A percentile compares a stretch with the other conserved stretches of the same genome.
phyloP scores from a whole-genome alignment of 345 rosid species.

The Camelina sativa region DNA sequence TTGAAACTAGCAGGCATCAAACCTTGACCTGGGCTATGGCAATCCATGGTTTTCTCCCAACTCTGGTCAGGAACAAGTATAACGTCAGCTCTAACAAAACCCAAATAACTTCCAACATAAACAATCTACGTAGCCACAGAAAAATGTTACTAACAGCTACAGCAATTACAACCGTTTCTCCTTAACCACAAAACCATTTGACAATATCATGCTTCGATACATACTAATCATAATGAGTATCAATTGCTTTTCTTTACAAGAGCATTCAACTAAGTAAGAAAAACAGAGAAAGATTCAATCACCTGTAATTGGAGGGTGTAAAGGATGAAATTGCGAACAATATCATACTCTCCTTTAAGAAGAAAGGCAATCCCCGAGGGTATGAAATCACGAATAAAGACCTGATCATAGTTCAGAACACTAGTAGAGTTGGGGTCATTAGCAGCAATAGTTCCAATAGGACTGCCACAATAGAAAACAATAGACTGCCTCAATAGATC shows the following conservation, averaged over 20 bases:
- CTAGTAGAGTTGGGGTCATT: conserved; percentile 72
- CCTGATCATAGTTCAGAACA: conserved; percentile 85
- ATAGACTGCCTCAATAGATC: conserved; percentile 66
- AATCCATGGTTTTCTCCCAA: conserved; percentile 99
- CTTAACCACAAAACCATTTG: conserved; percentile 1
- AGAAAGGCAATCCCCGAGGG: conserved; percentile 96
- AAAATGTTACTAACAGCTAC: neutral
- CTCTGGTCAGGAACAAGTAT: conserved; percentile 54
- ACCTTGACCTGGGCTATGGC: conserved; percentile 97
- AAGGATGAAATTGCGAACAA: conserved; percentile 85
- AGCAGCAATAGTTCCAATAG: conserved; percentile 95
- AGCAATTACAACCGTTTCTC: neutral
- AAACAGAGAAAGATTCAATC: conserved; percentile 20
- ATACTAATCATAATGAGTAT: neutral
- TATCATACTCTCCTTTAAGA: conserved; percentile 89
- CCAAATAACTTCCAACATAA: neutral
- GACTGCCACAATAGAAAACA: conserved; percentile 83
- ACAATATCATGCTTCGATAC: neutral
- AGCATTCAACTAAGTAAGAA: neutral
- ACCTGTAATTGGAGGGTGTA: conserved; percentile 98
- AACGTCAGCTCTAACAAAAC: conserved; percentile 15
- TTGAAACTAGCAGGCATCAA: conserved; percentile 97
- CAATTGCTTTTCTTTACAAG: neutral
- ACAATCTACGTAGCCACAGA: neutral
- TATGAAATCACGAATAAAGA: conserved; percentile 91